phyloP scores from a whole-genome alignment of 768 basidiomycete genomes.

The Piloderma croceum region DNA sequence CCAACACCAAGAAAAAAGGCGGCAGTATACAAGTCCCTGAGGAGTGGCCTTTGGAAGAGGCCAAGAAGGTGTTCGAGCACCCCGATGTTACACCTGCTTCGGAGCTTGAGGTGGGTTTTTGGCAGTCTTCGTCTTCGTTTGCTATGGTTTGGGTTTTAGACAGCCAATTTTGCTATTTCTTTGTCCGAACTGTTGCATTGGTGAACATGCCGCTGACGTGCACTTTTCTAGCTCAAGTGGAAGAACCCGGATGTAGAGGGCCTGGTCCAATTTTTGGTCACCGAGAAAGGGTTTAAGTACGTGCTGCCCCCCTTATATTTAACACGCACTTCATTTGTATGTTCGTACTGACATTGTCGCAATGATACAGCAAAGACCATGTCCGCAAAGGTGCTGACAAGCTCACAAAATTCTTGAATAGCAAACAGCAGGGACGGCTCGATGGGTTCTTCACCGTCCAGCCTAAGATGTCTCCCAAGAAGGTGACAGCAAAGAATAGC shows the following conservation, averaged over 20 bases:
- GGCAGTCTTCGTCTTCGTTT: neutral
- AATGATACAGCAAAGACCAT: slow-evolving; percentile 75
- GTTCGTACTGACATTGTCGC: slow-evolving; percentile 2
- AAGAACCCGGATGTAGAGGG: slow-evolving; percentile 89
- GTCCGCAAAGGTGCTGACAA: slow-evolving; percentile 95
- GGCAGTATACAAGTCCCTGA: slow-evolving; percentile 81
- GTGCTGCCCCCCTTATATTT: slow-evolving; percentile 21
- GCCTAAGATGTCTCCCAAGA: slow-evolving; percentile 50
- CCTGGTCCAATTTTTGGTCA: slow-evolving; percentile 87
- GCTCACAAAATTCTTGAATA: slow-evolving; percentile 74
- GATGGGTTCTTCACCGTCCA: slow-evolving; percentile 91
- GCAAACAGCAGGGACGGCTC: slow-evolving; percentile 93
- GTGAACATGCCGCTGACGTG: neutral
- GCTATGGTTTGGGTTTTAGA: neutral
- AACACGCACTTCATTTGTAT: slow-evolving; percentile 4
- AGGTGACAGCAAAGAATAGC: slow-evolving; percentile 30
- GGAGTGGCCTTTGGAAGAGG: slow-evolving; percentile 96
- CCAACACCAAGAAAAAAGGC: too few species aligned
- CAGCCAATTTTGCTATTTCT: slow-evolving; percentile 6
- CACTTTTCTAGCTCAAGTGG: slow-evolving; percentile 75
- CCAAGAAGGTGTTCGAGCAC: slow-evolving; percentile 81
- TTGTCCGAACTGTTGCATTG: slow-evolving; percentile 3
- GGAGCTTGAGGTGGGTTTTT: slow-evolving; percentile 65
- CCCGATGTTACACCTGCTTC: slow-evolving; percentile 87
- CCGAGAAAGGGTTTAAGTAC: slow-evolving; percentile 95